phyloP scores from a whole-genome alignment of 1,139 yeast species.

The Suhomyces taliae region DNA sequence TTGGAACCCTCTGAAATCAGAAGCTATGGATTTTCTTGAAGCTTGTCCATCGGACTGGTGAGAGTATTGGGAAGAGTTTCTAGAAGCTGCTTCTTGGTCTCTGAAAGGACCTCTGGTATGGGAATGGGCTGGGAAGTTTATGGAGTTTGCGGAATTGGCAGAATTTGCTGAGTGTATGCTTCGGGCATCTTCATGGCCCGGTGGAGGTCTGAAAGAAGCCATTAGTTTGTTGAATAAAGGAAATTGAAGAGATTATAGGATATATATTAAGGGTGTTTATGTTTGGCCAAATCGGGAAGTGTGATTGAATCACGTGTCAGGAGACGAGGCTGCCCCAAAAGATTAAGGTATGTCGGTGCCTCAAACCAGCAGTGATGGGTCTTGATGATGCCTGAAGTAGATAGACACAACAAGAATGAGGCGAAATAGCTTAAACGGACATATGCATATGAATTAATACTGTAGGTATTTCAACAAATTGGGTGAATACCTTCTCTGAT shows the following conservation, averaged over 20 bases:
- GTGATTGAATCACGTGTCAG: constrained; percentile 5
- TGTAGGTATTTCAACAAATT: too few relatives aligned
- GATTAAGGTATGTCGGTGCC: not conserved
- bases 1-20: constrained; percentile 12
- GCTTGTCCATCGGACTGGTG: constrained; percentile 2
- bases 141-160: not conserved
- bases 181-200: not conserved
- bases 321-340: not conserved
- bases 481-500: too few relatives aligned
- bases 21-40: constrained; percentile 5
- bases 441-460: too few relatives aligned
- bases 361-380: too few relatives aligned
- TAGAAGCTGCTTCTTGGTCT: constrained; percentile 1
- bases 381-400: too few relatives aligned
- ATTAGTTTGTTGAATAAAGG: not conserved
- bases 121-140: not conserved
- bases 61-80: constrained; percentile 6
- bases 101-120: not conserved
- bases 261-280: constrained; percentile 8
- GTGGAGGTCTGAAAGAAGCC: not conserved
- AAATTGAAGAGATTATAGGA: not conserved
- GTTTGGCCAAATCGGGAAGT: constrained; percentile 16
- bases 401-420: too few relatives aligned
- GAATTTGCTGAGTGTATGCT: not conserved
- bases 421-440: too few relatives aligned